A percentile compares a stretch with the other conserved stretches of the same genome.
Evolutionary conservation across 2,329 filamentous ascomycete genomes (phyloP).

Genomic region (Calonectria pseudoreteaudii): DNA sequence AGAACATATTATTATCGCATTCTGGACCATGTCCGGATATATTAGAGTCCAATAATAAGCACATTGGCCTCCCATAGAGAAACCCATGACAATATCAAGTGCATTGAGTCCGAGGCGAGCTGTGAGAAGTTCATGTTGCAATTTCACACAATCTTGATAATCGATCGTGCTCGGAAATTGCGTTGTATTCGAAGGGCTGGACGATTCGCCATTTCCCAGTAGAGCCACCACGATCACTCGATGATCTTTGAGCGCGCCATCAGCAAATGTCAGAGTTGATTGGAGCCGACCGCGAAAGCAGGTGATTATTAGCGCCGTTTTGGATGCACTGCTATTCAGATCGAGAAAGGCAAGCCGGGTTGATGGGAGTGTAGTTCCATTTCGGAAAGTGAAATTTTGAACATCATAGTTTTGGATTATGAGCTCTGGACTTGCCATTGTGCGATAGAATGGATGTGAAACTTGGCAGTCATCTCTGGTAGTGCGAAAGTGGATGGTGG

Average conservation of each 20-base stretch:
- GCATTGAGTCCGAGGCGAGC: constrained; percentile 47
- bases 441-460: neutral
- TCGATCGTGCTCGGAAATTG: constrained; percentile 52
- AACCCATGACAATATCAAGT: constrained; percentile 57
- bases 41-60: constrained; percentile 60
- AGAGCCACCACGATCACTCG: constrained; percentile 60
- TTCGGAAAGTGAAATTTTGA: constrained; percentile 44
- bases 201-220: constrained; percentile 61
- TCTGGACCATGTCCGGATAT: constrained; percentile 54
- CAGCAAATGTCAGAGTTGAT: constrained; percentile 60
- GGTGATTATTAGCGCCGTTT: constrained; percentile 62
- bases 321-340: constrained; percentile 44
- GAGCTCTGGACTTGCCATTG: neutral
- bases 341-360: constrained; percentile 45
- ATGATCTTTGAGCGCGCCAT: constrained; percentile 54
- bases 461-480: too few relatives aligned
- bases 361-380: constrained; percentile 34
- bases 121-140: constrained; percentile 54
- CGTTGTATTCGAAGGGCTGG: constrained; percentile 57
- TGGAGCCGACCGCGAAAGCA: constrained; percentile 66
- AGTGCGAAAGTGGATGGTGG: neutral
- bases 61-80: constrained; percentile 64
- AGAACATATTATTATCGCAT: constrained; percentile 57
- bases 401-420: neutral
- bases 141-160: constrained; percentile 57